Evolutionary conservation across 2,329 filamentous ascomycete genomes (phyloP).

Genomic region (Fulvia fulva): DNA sequence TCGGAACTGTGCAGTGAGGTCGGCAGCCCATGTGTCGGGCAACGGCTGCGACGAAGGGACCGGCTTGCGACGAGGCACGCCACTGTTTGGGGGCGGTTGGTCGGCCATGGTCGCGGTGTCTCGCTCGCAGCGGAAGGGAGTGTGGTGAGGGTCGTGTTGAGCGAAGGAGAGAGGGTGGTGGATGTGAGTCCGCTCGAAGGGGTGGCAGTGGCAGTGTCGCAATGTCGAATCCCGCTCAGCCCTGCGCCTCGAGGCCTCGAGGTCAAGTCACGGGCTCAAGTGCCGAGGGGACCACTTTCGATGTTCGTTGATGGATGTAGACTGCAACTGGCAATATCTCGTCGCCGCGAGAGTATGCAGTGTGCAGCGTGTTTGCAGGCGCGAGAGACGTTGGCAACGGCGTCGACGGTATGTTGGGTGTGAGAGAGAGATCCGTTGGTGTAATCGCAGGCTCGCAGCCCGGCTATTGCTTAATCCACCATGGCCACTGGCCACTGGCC

Average conservation of each 20-base stretch:
- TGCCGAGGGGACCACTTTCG: neutral
- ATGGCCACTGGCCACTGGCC: no score
- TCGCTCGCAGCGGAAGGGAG: neutral
- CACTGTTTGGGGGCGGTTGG: conserved; percentile 21
- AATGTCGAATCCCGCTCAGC: neutral
- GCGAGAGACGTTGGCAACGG: neutral
- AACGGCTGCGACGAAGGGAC: conserved; percentile 27
- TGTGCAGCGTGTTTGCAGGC: neutral
- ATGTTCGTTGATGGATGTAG: neutral
- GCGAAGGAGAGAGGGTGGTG: neutral
- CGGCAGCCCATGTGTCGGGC: conserved; percentile 67
- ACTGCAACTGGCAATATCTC: neutral
- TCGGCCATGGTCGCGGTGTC: conserved; percentile 24
- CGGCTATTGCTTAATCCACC: no score
- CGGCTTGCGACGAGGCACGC: conserved; percentile 31
- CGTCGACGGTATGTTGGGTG: neutral
- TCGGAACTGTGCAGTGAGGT: conserved; percentile 79
- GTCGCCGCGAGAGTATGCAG: neutral
- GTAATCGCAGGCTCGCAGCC: no score
- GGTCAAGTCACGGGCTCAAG: neutral
- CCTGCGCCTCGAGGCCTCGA: neutral
- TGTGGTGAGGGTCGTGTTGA: neutral
- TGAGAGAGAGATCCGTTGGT: neutral
- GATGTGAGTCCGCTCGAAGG: neutral
- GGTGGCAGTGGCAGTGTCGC: neutral